Percentiles rank a stretch among this genome's conserved stretches.
Conservation (phyloP, 2,329 filamentous ascomycete species). For the Epicoccum nigrum region DNA sequence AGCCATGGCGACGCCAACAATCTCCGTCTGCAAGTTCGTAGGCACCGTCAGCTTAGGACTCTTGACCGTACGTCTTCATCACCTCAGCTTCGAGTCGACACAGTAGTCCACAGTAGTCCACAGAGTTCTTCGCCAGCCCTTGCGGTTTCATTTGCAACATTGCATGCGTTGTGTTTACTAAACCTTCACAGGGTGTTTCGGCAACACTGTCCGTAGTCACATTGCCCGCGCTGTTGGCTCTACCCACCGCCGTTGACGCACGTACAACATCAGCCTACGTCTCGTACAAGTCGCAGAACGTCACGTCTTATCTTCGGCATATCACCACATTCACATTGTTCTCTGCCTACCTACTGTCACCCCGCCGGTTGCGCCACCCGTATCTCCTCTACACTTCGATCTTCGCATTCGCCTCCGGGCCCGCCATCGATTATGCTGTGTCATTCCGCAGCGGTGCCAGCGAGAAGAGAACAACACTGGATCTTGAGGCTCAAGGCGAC, state of each 20-base stretch:
- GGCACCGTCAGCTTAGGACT: constrained; percentile 88
- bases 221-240: constrained; percentile 78
- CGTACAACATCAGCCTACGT: constrained; percentile 66
- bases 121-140: not conserved
- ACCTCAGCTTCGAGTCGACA: not conserved
- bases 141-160: not conserved
- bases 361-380: constrained; percentile 77
- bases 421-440: constrained; percentile 47
- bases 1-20: constrained; percentile 67
- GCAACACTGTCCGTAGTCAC: constrained; percentile 81
- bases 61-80: constrained; percentile 71
- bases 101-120: too few species aligned
- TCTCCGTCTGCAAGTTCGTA: constrained; percentile 88
- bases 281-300: constrained; percentile 59
- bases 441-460: constrained; percentile 29
- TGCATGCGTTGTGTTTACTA: constrained; percentile 5
- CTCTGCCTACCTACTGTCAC: constrained; percentile 78
- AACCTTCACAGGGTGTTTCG: constrained; percentile 77
- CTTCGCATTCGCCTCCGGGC: constrained; percentile 60
- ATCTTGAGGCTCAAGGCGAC: constrained; percentile 44
- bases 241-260: constrained; percentile 77
- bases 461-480: constrained; percentile 31
- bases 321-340: constrained; percentile 75
- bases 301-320: constrained; percentile 67
- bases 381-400: constrained; percentile 87